Base-by-base conservation (phyloP, 768 basidiomycete species). In the Chlorophyllum brunneum region DNA sequence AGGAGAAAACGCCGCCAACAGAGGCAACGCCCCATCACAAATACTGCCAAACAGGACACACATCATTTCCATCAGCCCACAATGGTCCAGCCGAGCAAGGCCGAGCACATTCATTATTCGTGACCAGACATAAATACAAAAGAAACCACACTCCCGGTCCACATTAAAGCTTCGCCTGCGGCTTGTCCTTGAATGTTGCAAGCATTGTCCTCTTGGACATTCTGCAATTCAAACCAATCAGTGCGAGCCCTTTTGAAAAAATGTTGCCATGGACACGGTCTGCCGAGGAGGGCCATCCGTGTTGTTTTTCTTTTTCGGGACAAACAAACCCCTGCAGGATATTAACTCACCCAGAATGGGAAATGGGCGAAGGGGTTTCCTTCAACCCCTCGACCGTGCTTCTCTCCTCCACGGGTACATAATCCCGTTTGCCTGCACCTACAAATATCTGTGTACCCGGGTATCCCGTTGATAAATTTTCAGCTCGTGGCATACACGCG, bases 371-470 rank as follows among this genome's bases (percentile, higher is more conserved):
- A 9, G 88, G 87, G 20, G 78, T 82, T 59, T 81, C 75, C 64
- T 71, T 77, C 23, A 62, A 61, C 4, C 81, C 85, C 51, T 80
- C 75, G 20, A 83, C 80, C 9, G 72, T 67, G 10, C 66, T 67
- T 30, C 92, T 81, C 44, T 82, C 68, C 1, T 80, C 79, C 13
- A 91, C 66, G 16, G 80, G 74, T 30, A 88, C 79, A 66, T 88
- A 95, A 50, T 87, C 82, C 37, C 93, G 82, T 65, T 84, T 85
- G 13, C 76, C 70, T 5, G 80, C 69, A 4, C 93, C 93, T 13
- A 92, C 79, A 61, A 89, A 95, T 46, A 95, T 80, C 86, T 91
- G 56, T 24, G n/a, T n/a, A n/a, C 54, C 37, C 42, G 33, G 29
- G 22, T 5, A 16, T 38, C 40, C 47, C 41, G 33, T 36, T 36